Percentiles rank a stretch among this genome's conserved stretches.
Conservation (phyloP, 306 rosid genomes). For the Gastrolobium bilobum region DNA sequence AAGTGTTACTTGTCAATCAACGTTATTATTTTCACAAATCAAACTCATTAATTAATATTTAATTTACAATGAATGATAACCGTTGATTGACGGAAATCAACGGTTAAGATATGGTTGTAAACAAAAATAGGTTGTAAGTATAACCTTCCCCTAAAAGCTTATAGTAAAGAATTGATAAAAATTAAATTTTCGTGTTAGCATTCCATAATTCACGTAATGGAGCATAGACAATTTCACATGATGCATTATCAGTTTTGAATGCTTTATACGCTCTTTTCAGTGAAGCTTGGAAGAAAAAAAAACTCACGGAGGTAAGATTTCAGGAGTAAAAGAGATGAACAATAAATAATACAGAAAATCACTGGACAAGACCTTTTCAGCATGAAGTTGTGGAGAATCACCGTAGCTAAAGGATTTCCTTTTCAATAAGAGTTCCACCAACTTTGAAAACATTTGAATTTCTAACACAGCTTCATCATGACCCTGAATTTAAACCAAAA, state of each 20-base stretch:
- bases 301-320: constrained; percentile 12
- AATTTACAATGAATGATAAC: too few species aligned
- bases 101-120: too few species aligned
- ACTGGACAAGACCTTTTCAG: constrained; percentile 73
- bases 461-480: constrained; percentile 64
- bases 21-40: too few species aligned
- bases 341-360: constrained; percentile 43
- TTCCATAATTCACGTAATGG: constrained; percentile 7
- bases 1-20: too few species aligned
- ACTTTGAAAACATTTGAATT: constrained; percentile 64
- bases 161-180: constrained; percentile 2
- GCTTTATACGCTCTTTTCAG: constrained; percentile 12
- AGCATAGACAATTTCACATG: constrained; percentile 16
- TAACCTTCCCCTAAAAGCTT: too few species aligned
- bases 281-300: constrained; percentile 38
- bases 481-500: constrained; percentile 63
- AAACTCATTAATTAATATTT: too few species aligned
- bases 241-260: constrained; percentile 17
- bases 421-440: constrained; percentile 79
- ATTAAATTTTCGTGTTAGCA: background rate
- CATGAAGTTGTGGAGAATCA: constrained; percentile 71
- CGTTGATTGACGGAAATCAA: too few species aligned
- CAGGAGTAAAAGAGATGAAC: constrained; percentile 30
- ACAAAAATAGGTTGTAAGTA: too few species aligned
- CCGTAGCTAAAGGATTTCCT: constrained; percentile 72